These are phyloP conservation scores for Nitzschia sp. DNA, from an alignment of 108 stramenopile genomes.

Conservation along the genomic window DNA sequence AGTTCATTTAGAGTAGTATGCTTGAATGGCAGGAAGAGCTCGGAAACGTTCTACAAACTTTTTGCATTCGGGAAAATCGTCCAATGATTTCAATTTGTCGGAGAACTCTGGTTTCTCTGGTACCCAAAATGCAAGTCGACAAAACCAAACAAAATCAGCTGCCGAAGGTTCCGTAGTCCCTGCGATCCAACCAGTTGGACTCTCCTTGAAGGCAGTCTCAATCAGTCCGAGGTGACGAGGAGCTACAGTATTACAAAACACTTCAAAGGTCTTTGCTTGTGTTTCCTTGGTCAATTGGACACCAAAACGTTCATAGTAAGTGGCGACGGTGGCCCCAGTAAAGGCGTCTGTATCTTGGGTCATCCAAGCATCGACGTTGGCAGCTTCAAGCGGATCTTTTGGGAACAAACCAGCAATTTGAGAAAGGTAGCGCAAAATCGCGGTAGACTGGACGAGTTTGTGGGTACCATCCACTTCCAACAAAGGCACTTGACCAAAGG, in stretches of 20 bases:
- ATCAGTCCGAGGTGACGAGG: slow-evolving; percentile 23
- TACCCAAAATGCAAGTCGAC: slow-evolving; percentile 13
- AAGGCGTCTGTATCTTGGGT: slow-evolving; percentile 35
- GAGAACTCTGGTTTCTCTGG: slow-evolving; percentile 17
- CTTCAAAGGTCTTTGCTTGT: slow-evolving; percentile 14
- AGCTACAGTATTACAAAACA: slow-evolving; percentile 17
- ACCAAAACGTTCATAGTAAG: slow-evolving; percentile 25
- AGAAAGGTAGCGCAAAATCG: slow-evolving; percentile 43
- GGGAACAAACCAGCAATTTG: slow-evolving; percentile 35
- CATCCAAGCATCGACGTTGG: slow-evolving; percentile 29
- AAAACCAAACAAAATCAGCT: slow-evolving; percentile 41
- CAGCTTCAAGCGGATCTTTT: slow-evolving; percentile 28
- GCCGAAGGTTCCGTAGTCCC: slow-evolving; percentile 35
- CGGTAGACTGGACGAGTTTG: slow-evolving; percentile 18
- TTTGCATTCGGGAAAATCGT: slow-evolving; percentile 32
- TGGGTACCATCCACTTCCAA: slow-evolving; percentile 42
- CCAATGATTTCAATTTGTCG: slow-evolving; percentile 23
- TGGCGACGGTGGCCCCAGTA: slow-evolving; percentile 21
- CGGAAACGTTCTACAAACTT: slow-evolving; percentile 33
- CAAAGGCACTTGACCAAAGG: slow-evolving; percentile 43
- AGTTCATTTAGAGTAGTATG: slow-evolving; percentile 23
- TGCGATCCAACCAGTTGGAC: slow-evolving; percentile 39
- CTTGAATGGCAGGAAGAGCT: slow-evolving; percentile 27
- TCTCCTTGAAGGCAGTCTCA: slow-evolving; percentile 21
- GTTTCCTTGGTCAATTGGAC: slow-evolving; percentile 20